Evolutionary conservation across 257 asterid genomes (phyloP).

Genomic region (Anisodus tanguticus): DNA sequence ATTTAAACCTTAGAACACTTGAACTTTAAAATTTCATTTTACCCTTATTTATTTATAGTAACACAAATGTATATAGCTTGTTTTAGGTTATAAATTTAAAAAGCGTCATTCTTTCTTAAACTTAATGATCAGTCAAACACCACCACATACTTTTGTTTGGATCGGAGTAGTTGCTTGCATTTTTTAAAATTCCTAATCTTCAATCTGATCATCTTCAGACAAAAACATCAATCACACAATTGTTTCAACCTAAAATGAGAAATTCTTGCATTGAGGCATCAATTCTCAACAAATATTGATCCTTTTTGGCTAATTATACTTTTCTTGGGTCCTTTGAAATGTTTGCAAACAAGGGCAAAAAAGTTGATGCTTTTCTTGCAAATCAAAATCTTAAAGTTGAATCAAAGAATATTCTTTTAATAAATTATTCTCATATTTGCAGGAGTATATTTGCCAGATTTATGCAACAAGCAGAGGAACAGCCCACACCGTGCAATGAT

Average conservation of each 20-base stretch:
- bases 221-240: not conserved
- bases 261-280: not conserved
- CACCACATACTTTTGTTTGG: not conserved
- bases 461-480: slow-evolving; percentile 53
- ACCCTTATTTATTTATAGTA: too few relatives aligned
- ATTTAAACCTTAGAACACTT: too few relatives aligned
- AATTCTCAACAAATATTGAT: not conserved
- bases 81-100: too few relatives aligned
- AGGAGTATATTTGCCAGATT: slow-evolving; percentile 68
- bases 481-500: slow-evolving; percentile 64
- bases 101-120: too few relatives aligned
- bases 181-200: not conserved
- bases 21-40: too few relatives aligned
- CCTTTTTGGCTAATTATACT: not conserved
- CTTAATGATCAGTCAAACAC: too few relatives aligned
- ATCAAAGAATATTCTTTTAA: not conserved
- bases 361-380: not conserved
- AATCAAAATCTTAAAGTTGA: not conserved
- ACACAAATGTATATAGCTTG: too few relatives aligned
- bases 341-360: not conserved
- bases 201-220: not conserved
- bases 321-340: not conserved
- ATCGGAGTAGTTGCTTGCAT: not conserved
- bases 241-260: not conserved
- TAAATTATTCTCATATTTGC: not conserved